Evolutionary conservation across 2,329 filamentous ascomycete species (phyloP).

Genomic region (Nannizziopsis barbatae): DNA sequence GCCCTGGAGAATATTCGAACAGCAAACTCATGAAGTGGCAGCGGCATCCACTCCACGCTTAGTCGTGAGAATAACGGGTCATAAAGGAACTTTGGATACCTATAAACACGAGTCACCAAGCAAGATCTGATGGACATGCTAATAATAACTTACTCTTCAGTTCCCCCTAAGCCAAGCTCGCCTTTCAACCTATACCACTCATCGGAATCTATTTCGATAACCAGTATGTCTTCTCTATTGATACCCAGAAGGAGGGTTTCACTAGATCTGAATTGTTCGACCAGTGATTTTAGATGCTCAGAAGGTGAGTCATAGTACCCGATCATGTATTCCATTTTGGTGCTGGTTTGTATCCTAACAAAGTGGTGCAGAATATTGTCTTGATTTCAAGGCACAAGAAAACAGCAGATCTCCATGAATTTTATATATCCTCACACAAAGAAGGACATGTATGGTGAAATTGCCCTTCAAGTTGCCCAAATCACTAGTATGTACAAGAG

Average conservation of each 20-base stretch:
- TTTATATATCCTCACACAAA: slow-evolving; percentile 1
- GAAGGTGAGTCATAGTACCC: slow-evolving; percentile 1
- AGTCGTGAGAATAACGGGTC: background rate
- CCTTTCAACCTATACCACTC: background rate
- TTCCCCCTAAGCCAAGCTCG: slow-evolving; percentile 1
- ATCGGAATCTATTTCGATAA: background rate
- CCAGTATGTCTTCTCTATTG: slow-evolving; percentile 3
- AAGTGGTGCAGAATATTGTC: background rate
- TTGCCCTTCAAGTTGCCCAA: background rate
- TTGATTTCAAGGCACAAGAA: background rate
- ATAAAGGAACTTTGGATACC: slow-evolving; percentile 4
- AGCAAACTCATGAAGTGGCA: slow-evolving; percentile 1
- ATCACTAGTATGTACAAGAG: background rate
- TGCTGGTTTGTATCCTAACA: too few species aligned
- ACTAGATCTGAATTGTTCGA: slow-evolving; percentile 2
- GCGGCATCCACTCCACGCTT: slow-evolving; percentile 2
- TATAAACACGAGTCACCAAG: slow-evolving; percentile 1
- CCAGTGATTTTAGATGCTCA: slow-evolving; percentile 4
- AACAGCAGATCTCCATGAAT: background rate
- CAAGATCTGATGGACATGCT: slow-evolving; percentile 1
- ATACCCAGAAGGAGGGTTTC: slow-evolving; percentile 2
- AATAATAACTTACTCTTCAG: slow-evolving; percentile 1
- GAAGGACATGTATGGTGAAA: background rate
- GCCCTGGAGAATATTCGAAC: slow-evolving; percentile 1
- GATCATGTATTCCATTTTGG: background rate